Conservation (phyloP, 139 green algal species). For the Limnomonas spitsbergensis region DNA sequence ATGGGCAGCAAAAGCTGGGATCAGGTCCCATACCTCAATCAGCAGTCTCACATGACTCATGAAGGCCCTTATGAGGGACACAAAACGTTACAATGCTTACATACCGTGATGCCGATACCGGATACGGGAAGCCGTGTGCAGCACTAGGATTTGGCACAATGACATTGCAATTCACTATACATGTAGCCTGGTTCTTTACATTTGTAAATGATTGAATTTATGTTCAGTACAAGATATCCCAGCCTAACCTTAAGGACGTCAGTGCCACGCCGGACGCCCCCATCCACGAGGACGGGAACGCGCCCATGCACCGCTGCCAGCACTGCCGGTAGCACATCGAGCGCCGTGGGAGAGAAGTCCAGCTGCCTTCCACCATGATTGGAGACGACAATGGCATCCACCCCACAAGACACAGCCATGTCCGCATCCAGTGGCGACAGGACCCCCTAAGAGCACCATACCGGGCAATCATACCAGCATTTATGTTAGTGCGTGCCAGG, state of each 20-base stretch:
- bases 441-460: slow-evolving; percentile 78
- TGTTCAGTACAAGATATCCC: background rate
- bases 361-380: slow-evolving; percentile 85
- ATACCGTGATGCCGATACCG: background rate
- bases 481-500: too few species aligned
- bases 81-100: background rate
- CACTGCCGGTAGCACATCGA: slow-evolving; percentile 74
- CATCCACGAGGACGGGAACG: slow-evolving; percentile 82
- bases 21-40: too few species aligned
- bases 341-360: slow-evolving; percentile 70
- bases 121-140: too few species aligned
- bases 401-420: slow-evolving; percentile 60
- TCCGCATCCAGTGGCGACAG: slow-evolving; percentile 71
- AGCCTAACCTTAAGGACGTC: slow-evolving; percentile 83
- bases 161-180: too few species aligned
- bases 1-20: background rate
- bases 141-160: too few species aligned
- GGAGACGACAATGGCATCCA: slow-evolving; percentile 83
- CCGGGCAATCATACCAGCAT: slow-evolving; percentile 72
- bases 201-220: too few species aligned
- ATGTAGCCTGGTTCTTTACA: too few species aligned
- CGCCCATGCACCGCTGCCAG: slow-evolving; percentile 57
- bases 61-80: background rate
- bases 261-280: slow-evolving; percentile 83
- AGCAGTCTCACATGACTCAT: background rate